Evolutionary conservation across 345 rosid species (phyloP), one percentile per base, ranked within the genome.

Genomic region (Populus alba): DNA sequence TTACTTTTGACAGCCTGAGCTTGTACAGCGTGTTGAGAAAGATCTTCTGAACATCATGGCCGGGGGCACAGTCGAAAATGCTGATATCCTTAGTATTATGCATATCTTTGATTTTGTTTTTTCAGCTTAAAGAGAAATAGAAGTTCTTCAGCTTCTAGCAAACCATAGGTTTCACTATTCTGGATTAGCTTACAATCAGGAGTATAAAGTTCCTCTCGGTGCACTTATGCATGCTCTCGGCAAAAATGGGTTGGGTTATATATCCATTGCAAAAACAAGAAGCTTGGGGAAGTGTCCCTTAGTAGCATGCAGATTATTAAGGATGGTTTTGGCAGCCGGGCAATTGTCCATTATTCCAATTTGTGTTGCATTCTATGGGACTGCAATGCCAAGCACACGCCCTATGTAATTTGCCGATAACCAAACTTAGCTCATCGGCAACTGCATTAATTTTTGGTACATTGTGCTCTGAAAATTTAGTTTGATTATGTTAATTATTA

Each of bases 1-100:
- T 70, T 35, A 27, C 63, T 43, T 70, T 85, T 81, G 86, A 84
- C 92, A 97, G 99, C 99, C 99, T 65, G 98, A 94, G 90, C 92
- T 94, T 82, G 98, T 97, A 63, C 97, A 86, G 80, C 90, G 97
- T 20, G 98, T 87, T 47, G 99, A 97, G 81, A 92, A 81, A 80
- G 94, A 94, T 80, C 86, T 97, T 86, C 71, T 94, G 86, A 94
- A 94, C 78, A 94, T 97, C 84, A 92, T 94, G 97, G 87, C 91
- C 68, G 94, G 97, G 55, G 92, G 89, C 77, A 90, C 98, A 22
- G 86, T 91, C 8, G 98, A 90, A 83, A 90, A 90, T 81, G 87
- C 83, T 65, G 92, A 89, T 90, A 90, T 90, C 93, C 96, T 91
- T 23, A 16, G 53, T 77, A 2, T 53, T 20, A 33, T 43, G 57